A percentile compares a stretch with the other conserved stretches of the same genome.
Conservation (phyloP, 2,329 filamentous ascomycete species). For the Fusarium nelsonii region DNA sequence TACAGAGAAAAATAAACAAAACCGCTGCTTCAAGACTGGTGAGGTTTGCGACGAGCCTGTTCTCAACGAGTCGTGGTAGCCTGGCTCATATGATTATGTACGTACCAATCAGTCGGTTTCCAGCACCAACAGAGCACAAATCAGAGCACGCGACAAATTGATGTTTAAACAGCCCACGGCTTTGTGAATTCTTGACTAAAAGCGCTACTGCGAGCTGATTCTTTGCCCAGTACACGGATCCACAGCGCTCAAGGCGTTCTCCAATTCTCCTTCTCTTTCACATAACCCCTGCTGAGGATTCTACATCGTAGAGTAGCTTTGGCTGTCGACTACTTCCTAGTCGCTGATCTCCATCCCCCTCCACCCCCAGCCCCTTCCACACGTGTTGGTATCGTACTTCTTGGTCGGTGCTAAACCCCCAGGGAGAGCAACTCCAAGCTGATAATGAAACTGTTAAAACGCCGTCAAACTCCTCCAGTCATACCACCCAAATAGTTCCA, state of each 20-base stretch:
- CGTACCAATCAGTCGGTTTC: conserved; percentile 25
- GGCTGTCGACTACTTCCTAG: conserved; percentile 26
- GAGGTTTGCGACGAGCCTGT: background rate
- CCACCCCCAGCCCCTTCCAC: conserved; percentile 26
- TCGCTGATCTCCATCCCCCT: conserved; percentile 33
- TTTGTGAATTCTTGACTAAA: conserved; percentile 43
- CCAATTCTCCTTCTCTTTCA: conserved; percentile 23
- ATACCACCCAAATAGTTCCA: conserved; percentile 40
- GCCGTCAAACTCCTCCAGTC: conserved; percentile 48
- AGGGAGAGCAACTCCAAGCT: conserved; percentile 43
- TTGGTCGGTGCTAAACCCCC: conserved; percentile 41
- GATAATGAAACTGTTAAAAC: conserved; percentile 42
- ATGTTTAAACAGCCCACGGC: conserved; percentile 44
- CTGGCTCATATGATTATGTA: conserved; percentile 25
- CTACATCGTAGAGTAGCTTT: conserved; percentile 7
- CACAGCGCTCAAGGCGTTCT: conserved; percentile 31
- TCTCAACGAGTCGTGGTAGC: background rate
- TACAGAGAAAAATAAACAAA: conserved; percentile 22
- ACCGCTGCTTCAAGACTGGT: conserved; percentile 7
- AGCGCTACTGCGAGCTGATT: conserved; percentile 43
- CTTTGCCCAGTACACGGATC: conserved; percentile 38
- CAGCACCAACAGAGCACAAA: conserved; percentile 26
- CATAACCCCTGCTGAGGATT: conserved; percentile 21
- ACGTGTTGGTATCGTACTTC: conserved; percentile 48
- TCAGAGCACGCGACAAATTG: conserved; percentile 35